phyloP scores from a whole-genome alignment of 805 yeast genomes.

The Sungouiella thailandica region DNA sequence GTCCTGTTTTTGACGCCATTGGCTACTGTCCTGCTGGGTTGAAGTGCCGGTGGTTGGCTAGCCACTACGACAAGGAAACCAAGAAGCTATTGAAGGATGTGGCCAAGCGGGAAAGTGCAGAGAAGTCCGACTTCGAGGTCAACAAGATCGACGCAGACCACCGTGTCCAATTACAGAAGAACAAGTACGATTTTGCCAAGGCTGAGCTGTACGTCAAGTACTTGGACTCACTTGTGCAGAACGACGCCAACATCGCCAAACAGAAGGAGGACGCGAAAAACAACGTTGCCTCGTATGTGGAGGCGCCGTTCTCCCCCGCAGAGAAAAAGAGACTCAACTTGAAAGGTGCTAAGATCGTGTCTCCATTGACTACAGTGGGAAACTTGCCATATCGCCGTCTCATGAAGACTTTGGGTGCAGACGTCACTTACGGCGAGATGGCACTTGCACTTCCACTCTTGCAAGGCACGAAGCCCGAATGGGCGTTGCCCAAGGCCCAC shows the following conservation, averaged over 20 bases:
- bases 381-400: conserved; percentile 91
- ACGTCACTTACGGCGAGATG: conserved; percentile 93
- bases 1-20: conserved; percentile 78
- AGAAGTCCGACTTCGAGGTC: conserved; percentile 47
- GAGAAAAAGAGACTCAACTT: conserved; percentile 78
- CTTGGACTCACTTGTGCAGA: conserved; percentile 57
- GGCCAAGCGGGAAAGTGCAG: conserved; percentile 29
- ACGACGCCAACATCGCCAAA: conserved; percentile 32
- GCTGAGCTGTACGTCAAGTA: conserved; percentile 54
- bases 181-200: conserved; percentile 51
- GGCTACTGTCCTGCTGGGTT: conserved; percentile 93
- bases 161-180: conserved; percentile 52
- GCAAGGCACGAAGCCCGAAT: conserved; percentile 89
- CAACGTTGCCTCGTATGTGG: conserved; percentile 53
- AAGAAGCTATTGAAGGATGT: conserved; percentile 42
- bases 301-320: conserved; percentile 68
- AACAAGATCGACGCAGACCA: conserved; percentile 51
- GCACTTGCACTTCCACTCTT: conserved; percentile 80
- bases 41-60: conserved; percentile 84
- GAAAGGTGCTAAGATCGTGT: conserved; percentile 73
- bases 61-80: conserved; percentile 55
- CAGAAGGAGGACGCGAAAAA: conserved; percentile 20
- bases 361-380: conserved; percentile 97
- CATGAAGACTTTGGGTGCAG: conserved; percentile 88
- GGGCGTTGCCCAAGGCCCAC: conserved; percentile 97